phyloP scores from a whole-genome alignment of 176 grass and related monocot species.

The Oryza brachyantha region DNA sequence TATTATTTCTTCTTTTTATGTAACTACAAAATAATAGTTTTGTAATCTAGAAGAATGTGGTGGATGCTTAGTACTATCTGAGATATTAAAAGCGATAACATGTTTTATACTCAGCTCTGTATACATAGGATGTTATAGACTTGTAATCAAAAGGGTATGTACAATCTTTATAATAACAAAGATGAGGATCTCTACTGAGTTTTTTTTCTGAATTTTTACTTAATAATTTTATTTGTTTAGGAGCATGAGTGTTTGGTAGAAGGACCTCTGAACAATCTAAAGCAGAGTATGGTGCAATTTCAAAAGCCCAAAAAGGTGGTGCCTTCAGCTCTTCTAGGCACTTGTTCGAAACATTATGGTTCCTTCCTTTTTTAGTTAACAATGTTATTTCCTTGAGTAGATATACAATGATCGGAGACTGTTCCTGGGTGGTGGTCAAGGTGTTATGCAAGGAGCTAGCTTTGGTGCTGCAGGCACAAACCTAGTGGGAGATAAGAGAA shows the following conservation, averaged over 20 bases:
- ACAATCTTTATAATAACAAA: too few relatives aligned
- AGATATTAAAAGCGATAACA: background rate
- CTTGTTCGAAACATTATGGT: background rate
- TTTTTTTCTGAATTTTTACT: conserved; percentile 8
- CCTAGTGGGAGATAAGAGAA: conserved; percentile 63
- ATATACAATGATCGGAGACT: conserved; percentile 92
- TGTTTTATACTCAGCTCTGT: too few relatives aligned
- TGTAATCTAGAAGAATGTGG: background rate
- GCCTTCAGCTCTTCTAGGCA: background rate
- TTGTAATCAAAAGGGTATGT: background rate
- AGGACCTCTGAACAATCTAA: conserved; percentile 96
- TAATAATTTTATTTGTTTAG: conserved; percentile 37
- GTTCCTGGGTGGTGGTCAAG: conserved; percentile 82
- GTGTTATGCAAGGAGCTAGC: conserved; percentile 56
- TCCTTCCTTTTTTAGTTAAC: background rate
- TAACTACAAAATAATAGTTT: background rate
- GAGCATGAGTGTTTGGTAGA: conserved; percentile 98
- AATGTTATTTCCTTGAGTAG: conserved; percentile 41
- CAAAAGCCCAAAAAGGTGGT: conserved; percentile 98
- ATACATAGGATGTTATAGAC: too few relatives aligned
- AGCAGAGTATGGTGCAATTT: conserved; percentile 99
- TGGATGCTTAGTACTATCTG: background rate
- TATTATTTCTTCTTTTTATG: background rate
- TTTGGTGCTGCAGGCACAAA: conserved; percentile 52
- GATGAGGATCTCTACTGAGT: background rate